These are phyloP conservation scores for Neurospora tetrasperma DNA, from an alignment of 495 filamentous ascomycete species.

Conservation along the genomic window DNA sequence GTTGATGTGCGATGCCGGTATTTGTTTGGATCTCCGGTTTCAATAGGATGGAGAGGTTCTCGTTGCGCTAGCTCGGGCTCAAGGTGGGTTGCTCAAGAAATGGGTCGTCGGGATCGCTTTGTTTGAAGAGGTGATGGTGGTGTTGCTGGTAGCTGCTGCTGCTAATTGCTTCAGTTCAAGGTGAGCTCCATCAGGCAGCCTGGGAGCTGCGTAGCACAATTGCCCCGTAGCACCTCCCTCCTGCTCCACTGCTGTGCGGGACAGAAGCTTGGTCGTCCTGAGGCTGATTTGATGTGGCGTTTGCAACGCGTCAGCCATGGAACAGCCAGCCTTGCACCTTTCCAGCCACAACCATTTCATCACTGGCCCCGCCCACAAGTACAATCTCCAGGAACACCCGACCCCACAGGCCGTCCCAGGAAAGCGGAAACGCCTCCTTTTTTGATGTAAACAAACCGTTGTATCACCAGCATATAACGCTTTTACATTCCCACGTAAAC, in stretches of 20 bases:
- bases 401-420: neutral
- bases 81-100: neutral
- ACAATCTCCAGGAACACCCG: neutral
- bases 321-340: neutral
- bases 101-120: conserved; percentile 2
- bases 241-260: neutral
- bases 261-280: neutral
- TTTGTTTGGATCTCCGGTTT: neutral
- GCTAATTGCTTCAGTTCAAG: neutral
- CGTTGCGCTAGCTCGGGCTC: neutral
- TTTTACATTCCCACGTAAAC: neutral
- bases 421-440: neutral
- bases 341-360: neutral
- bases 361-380: neutral
- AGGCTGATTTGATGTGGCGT: neutral
- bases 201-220: conserved; percentile 4
- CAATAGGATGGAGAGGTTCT: neutral
- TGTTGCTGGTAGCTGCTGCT: neutral
- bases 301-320: neutral
- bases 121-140: conserved; percentile 5
- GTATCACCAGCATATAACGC: neutral
- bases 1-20: neutral
- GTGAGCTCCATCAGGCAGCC: conserved; percentile 2
- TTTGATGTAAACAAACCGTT: neutral
- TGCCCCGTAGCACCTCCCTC: neutral